Evolutionary conservation across 2,329 filamentous ascomycete species (phyloP), one percentile per base, ranked within the genome.

Genomic region (Ciborinia camelliae): DNA sequence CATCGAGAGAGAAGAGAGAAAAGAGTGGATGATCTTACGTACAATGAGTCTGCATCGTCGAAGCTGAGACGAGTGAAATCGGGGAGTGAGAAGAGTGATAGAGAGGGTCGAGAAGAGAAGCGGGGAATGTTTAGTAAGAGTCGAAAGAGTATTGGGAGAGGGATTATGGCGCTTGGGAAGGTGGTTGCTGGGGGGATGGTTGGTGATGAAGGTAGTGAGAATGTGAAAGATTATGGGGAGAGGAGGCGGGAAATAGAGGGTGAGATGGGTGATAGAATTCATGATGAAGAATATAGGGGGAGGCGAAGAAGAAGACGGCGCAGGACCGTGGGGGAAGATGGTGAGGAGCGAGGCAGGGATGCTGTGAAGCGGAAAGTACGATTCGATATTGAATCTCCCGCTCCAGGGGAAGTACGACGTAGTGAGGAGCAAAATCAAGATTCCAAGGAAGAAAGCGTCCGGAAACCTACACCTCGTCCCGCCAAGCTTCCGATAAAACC

Each of bases 131-230:
- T 62, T 1, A 37, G n/a, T 3, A 62, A 26, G n/a, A 62, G 37
- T 43, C 37, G 60, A 28, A 53, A 26, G 37, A 62, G 37, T 32
- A 54, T 62, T 23, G 60, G 60, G 10, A 10, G 60, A 1, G 39
- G 37, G 0, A 54, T 62, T 20, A 54, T 62, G 35, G 39, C 37
- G n/a, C 15, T 58, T 7, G 58, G 48, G n/a, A 26, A 51, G n/a
- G 14, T 4, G n/a, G n/a, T 52, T 50, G 35, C 35, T 5, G 48
- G 58, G 47, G 15, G 43, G 12, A n/a, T 10, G 2, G 8, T 5
- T 18, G 26, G 14, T 18, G 61, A 28, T 2, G 26, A 32, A 26
- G 26, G 32, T 28, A n/a, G 32, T 10, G 6, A 20, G 18, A 26
- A 8, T 3, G 20, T 39, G 9, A n/a, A 8, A 4, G 53, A 52